Percentiles rank a stretch among this genome's conserved stretches.
Evolutionary conservation across 2,329 filamentous ascomycete species (phyloP).

Genomic region (Calcarisporium arbuscula): DNA sequence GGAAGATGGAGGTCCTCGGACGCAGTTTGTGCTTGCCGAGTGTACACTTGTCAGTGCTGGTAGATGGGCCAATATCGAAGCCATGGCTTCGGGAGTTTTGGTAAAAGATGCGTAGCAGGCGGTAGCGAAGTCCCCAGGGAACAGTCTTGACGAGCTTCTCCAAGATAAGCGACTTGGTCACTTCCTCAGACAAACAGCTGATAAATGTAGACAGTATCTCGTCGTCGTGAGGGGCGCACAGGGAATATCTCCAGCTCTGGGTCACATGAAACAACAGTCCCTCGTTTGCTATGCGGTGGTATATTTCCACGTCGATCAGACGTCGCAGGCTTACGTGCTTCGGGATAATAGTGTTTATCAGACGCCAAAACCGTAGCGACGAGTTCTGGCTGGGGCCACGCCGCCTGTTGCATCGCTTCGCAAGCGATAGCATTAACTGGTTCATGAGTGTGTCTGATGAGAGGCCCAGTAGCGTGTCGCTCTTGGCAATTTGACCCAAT

Average conservation of each 20-base stretch:
- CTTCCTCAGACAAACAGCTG: background rate
- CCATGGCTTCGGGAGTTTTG: slow-evolving; percentile 9
- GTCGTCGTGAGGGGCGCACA: slow-evolving; percentile 1
- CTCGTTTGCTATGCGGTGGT: too few species aligned
- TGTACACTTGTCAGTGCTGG: slow-evolving; percentile 4
- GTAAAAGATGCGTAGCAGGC: slow-evolving; percentile 16
- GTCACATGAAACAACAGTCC: background rate
- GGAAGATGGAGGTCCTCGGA: background rate
- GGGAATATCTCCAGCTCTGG: too few species aligned
- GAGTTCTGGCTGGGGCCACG: background rate
- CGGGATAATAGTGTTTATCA: background rate
- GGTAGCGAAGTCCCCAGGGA: slow-evolving; percentile 8
- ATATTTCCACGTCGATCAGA: background rate
- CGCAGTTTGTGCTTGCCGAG: background rate
- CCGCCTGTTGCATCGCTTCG: background rate
- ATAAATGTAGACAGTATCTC: slow-evolving; percentile 1
- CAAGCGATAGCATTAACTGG: slow-evolving; percentile 1
- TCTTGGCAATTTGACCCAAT: background rate
- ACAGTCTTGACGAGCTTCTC: background rate
- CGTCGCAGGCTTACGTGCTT: background rate
- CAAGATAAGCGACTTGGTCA: background rate
- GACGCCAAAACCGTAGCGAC: background rate
- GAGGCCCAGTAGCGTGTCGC: background rate
- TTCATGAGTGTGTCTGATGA: background rate
- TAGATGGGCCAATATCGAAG: slow-evolving; percentile 16